These are phyloP conservation scores for Hydnum rufescens DNA, from an alignment of 768 basidiomycete species.

Conservation along the genomic window DNA sequence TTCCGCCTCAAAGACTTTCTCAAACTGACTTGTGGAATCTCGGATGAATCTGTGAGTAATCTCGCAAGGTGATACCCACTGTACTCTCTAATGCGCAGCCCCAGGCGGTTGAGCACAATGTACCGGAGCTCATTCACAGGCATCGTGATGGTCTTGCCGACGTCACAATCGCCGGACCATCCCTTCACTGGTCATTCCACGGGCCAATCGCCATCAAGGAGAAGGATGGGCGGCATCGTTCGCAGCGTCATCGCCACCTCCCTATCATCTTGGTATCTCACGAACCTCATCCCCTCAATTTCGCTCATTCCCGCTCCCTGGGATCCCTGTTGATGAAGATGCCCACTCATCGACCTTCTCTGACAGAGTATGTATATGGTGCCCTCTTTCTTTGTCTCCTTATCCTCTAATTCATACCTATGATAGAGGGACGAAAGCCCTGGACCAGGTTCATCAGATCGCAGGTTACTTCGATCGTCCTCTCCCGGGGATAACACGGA, in stretches of 20 bases:
- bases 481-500: conserved; percentile 42
- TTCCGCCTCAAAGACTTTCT: conserved; percentile 52
- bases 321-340: too few relatives aligned
- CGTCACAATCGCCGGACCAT: conserved; percentile 17
- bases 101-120: conserved; percentile 48
- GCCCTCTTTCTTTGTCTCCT: too few relatives aligned
- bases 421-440: too few relatives aligned
- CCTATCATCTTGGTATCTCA: not conserved
- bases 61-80: not conserved
- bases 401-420: too few relatives aligned
- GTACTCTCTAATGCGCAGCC: not conserved
- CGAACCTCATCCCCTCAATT: not conserved
- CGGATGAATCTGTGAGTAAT: conserved; percentile 37
- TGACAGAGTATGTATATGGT: too few relatives aligned
- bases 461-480: too few relatives aligned
- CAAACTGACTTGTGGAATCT: conserved; percentile 42
- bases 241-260: not conserved
- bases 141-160: conserved; percentile 71
- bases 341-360: too few relatives aligned
- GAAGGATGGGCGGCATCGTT: not conserved
- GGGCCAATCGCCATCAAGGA: not conserved
- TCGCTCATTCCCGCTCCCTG: too few relatives aligned
- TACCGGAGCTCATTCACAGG: conserved; percentile 90
- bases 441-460: too few relatives aligned
- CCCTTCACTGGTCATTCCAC: not conserved